Base-by-base conservation (phyloP, 2,329 filamentous ascomycete genomes). In the Fusarium sp. region DNA sequence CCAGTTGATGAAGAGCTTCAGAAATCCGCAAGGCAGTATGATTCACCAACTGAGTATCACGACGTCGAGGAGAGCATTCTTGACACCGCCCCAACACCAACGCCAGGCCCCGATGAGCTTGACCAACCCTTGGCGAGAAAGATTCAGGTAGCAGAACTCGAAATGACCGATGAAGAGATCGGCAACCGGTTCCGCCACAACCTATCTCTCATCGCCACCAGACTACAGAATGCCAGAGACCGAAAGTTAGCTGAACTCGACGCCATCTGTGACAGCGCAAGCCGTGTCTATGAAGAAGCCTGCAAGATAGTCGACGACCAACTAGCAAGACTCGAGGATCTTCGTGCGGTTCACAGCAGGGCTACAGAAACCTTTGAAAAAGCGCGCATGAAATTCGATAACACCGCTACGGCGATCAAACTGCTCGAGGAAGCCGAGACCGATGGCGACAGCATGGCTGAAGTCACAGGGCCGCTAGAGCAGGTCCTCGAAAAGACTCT, bases 151-250 rank as follows among this genome's bases (percentile, higher is more conserved):
- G 8, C 19, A 7, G 28, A 13, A 2, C 44, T 33, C 14, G 9
- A 30, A 7, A 41, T 41, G 48, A 30, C 48, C 11, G 33, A 49
- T n/a, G 22, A 33, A 19, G 15, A 56, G 9, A 40, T 56, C 7
- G 45, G 20, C 4, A 26, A 56, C 22, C 15, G 5, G 6, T 24
- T 56, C 20, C 35, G 53, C 3, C 32, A 33, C 19, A 41, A 39
- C 7, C 22, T 56, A 5, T 50, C 53, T 15, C 19, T 7, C 13
- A 33, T 56, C 6, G 35, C 35, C 14, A 19, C 20, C 5, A 50
- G 37, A 20, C 17, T 32, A 7, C 53, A 41, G 6, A 8, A 13
- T 5, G 9, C 13, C 17, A 28, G 40, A 6, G 10, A 56, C 7
- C 6, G 15, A 6, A 56, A n/a, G 6, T 17, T 50, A 6, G 19